Evolutionary conservation across 2,329 filamentous ascomycete species (phyloP).

Genomic region (Podosphaera fusca): DNA sequence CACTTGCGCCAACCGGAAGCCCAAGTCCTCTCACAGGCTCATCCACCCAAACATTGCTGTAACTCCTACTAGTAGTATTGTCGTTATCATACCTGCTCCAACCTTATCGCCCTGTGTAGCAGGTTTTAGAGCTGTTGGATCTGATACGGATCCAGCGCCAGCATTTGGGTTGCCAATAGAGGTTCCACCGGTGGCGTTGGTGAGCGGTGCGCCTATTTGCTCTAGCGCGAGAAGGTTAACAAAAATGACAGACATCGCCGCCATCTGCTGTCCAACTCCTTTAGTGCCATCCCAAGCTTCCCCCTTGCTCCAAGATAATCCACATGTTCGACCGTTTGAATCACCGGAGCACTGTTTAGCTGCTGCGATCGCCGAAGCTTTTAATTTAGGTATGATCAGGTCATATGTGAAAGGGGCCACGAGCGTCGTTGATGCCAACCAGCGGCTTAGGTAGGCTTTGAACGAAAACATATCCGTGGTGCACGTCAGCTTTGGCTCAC

Average conservation of each 20-base stretch:
- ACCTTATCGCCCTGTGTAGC: slow-evolving; percentile 19
- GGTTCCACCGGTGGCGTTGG: slow-evolving; percentile 19
- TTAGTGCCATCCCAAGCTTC: slow-evolving; percentile 21
- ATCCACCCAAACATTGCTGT: slow-evolving; percentile 18
- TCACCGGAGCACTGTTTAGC: slow-evolving; percentile 36
- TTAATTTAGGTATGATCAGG: slow-evolving; percentile 29
- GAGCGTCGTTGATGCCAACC: slow-evolving; percentile 32
- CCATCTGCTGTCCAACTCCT: slow-evolving; percentile 42
- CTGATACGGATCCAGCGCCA: slow-evolving; percentile 6
- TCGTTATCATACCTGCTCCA: slow-evolving; percentile 22
- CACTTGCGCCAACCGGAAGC: too few species aligned
- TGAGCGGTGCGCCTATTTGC: slow-evolving; percentile 11
- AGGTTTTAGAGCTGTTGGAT: slow-evolving; percentile 7
- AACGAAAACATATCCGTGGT: slow-evolving; percentile 41
- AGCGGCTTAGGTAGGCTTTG: slow-evolving; percentile 41
- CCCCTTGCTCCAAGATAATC: slow-evolving; percentile 31
- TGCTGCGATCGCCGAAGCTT: slow-evolving; percentile 30
- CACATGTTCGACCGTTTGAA: slow-evolving; percentile 34
- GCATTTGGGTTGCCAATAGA: slow-evolving; percentile 12
- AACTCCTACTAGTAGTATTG: slow-evolving; percentile 13
- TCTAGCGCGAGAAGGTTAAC: slow-evolving; percentile 19
- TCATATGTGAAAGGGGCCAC: slow-evolving; percentile 33
- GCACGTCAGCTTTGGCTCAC: slow-evolving; percentile 29
- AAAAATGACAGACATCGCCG: slow-evolving; percentile 32
- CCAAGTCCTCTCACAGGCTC: slow-evolving; percentile 6